A percentile compares a stretch with the other conserved stretches of the same genome.
These are phyloP conservation scores for Grosmannia serpens DNA, from an alignment of 2,329 filamentous ascomycete genomes.

Conservation along the genomic window DNA sequence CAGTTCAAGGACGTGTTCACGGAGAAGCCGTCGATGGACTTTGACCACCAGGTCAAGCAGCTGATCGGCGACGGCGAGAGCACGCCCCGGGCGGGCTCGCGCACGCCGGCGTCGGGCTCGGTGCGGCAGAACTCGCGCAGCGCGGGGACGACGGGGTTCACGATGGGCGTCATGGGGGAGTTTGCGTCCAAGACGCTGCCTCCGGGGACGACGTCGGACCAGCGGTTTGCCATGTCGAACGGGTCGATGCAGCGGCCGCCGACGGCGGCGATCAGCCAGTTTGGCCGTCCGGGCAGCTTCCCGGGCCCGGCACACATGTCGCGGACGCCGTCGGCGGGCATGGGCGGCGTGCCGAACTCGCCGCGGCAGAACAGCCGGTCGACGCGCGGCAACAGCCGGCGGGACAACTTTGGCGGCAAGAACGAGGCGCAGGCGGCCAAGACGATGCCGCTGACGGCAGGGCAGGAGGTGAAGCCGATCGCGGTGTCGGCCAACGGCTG, in stretches of 20 bases:
- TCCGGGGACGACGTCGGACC: slow-evolving; percentile 62
- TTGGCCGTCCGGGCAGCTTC: slow-evolving; percentile 51
- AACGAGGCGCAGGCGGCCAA: slow-evolving; percentile 62
- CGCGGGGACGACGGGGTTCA: slow-evolving; percentile 50
- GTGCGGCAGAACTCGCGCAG: slow-evolving; percentile 33
- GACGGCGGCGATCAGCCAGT: slow-evolving; percentile 16
- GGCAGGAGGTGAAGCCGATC: slow-evolving; percentile 72
- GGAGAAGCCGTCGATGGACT: slow-evolving; percentile 90
- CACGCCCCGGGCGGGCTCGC: slow-evolving; percentile 43
- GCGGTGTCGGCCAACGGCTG: slow-evolving; percentile 64
- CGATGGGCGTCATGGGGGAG: slow-evolving; percentile 40
- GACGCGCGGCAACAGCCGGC: slow-evolving; percentile 53
- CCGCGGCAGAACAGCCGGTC: slow-evolving; percentile 56
- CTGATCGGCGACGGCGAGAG: slow-evolving; percentile 68
- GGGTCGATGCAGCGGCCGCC: slow-evolving; percentile 35
- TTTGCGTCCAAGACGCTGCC: slow-evolving; percentile 59
- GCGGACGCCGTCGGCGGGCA: slow-evolving; percentile 46
- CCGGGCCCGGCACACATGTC: slow-evolving; percentile 51
- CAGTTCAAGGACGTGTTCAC: slow-evolving; percentile 96
- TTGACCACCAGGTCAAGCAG: slow-evolving; percentile 81
- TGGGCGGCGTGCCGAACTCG: slow-evolving; percentile 53
- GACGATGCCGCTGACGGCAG: slow-evolving; percentile 83
- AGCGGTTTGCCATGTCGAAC: slow-evolving; percentile 59
- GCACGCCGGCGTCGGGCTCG: slow-evolving; percentile 41
- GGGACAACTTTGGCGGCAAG: slow-evolving; percentile 38